Base-by-base conservation (phyloP, 1,284 basidiomycete species). In the Ustilago esculenta region DNA sequence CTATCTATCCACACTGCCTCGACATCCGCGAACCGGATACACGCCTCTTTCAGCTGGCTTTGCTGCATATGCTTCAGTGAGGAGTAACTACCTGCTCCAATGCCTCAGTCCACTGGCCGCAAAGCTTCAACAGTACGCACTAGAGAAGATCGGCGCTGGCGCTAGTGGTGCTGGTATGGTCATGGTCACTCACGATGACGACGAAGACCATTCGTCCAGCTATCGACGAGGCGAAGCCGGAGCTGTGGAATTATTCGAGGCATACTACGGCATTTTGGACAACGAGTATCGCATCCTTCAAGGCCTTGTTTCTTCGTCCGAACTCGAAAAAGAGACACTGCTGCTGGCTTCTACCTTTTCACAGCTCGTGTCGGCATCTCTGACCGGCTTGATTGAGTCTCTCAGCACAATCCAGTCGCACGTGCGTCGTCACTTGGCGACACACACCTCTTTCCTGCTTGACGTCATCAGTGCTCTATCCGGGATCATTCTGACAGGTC, bases 371-470 rank as follows among this genome's bases (percentile, higher is more conserved):
- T 51, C 66, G 12, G 55, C 52, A 1, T 34, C 72, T 6, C 40
- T 77, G 4, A 23, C 32, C 5, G 37, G 37, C 9, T 49, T 79
- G 21, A 52, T 63, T 37, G 54, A 65, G 14, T 43, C 63, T 34
- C 53, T 79, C 15, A 33, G 64, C 18, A 50, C 66, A 1, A 50
- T 79, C 7, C 64, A 72, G 20, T 73, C 54, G 32, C 77, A 65
- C 32, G 61, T 69, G 23, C 69, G 65, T 27, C 63, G 61, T 27
- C 69, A 71, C 36, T 42, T 61, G 40, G 70, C 40, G 9, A 74
- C 63, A 36, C 77, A 80, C 20, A 79, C 72, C 14, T 65, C 78
- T 17, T 71, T 81, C 41, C 49, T 71, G 24, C 48, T 76, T n/a
- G 73, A 73, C 39, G 53, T 73, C 32, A 59, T 75, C 15, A 60